Evolutionary conservation across 2,329 filamentous ascomycete species (phyloP).

Genomic region (Elsinoe batatas): DNA sequence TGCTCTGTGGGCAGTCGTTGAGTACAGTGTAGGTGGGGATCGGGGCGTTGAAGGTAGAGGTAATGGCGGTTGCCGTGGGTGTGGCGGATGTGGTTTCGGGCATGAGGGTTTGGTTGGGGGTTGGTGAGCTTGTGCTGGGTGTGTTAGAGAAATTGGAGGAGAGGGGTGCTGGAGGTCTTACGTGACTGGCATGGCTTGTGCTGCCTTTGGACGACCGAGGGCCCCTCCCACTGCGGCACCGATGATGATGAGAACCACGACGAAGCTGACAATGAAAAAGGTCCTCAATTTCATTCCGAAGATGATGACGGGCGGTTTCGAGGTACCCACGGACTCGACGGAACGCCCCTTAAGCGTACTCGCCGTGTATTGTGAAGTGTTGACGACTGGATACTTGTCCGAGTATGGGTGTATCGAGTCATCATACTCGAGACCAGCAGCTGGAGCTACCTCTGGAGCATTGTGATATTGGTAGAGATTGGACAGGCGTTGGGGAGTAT

Average conservation of each 20-base stretch:
- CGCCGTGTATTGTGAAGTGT: constrained; percentile 15
- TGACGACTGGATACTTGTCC: constrained; percentile 29
- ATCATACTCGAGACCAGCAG: constrained; percentile 31
- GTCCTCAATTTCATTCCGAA: constrained; percentile 31
- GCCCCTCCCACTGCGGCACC: constrained; percentile 30
- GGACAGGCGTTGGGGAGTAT: constrained; percentile 20
- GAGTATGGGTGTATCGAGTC: constrained; percentile 27
- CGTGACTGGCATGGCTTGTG: constrained; percentile 6
- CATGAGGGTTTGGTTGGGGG: constrained; percentile 10
- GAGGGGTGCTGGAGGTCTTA: background rate
- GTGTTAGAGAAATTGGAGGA: constrained; percentile 15
- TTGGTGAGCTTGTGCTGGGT: constrained; percentile 16
- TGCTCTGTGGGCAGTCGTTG: constrained; percentile 24
- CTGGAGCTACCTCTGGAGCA: constrained; percentile 30
- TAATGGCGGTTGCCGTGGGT: constrained; percentile 17
- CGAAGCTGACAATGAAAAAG: constrained; percentile 25
- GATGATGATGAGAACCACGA: constrained; percentile 25
- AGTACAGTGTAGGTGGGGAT: constrained; percentile 26
- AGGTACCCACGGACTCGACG: constrained; percentile 15
- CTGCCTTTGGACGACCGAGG: constrained; percentile 20
- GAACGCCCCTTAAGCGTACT: constrained; percentile 18
- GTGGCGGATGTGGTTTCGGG: constrained; percentile 15
- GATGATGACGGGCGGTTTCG: constrained; percentile 29
- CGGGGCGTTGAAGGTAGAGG: constrained; percentile 23
- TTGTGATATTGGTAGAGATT: constrained; percentile 32